Conservation (phyloP, 2,329 filamentous ascomycete genomes). For the Aureobasidium sp. region DNA sequence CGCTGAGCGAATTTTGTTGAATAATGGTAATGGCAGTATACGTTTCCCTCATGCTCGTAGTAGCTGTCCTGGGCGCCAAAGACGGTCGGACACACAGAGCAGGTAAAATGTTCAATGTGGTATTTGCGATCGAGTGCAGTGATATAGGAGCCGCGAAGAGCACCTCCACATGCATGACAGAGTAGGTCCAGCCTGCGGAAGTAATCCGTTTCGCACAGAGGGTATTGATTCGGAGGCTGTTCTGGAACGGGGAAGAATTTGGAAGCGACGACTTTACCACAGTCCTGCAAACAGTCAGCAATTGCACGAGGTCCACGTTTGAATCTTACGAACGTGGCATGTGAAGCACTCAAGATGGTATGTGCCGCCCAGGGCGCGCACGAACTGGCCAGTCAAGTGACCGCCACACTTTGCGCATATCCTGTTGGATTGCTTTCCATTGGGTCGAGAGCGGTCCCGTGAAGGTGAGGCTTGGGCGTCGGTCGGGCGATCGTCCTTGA, state of each 20-base stretch:
- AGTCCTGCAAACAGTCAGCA: slow-evolving; percentile 60
- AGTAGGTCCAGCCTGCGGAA: slow-evolving; percentile 86
- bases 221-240: slow-evolving; percentile 82
- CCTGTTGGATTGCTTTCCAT: slow-evolving; percentile 28
- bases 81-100: slow-evolving; percentile 92
- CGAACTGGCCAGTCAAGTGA: slow-evolving; percentile 87
- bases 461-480: slow-evolving; percentile 1
- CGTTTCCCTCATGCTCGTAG: slow-evolving; percentile 92
- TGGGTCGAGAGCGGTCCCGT: slow-evolving; percentile 14
- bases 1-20: slow-evolving; percentile 94
- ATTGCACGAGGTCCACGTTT: slow-evolving; percentile 20
- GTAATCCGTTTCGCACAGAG: slow-evolving; percentile 95
- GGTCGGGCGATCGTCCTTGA: background rate
- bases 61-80: slow-evolving; percentile 98
- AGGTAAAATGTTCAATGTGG: slow-evolving; percentile 98
- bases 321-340: slow-evolving; percentile 66
- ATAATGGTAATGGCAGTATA: slow-evolving; percentile 98
- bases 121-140: slow-evolving; percentile 97
- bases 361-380: slow-evolving; percentile 84
- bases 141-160: slow-evolving; percentile 93
- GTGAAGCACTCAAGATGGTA: slow-evolving; percentile 98
- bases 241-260: slow-evolving; percentile 98
- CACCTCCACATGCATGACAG: slow-evolving; percentile 86
- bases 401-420: slow-evolving; percentile 78
- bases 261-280: slow-evolving; percentile 90